These are phyloP conservation scores for Kalmusia sp. DNA, from an alignment of 2,329 filamentous ascomycete species.

Conservation along the genomic window DNA sequence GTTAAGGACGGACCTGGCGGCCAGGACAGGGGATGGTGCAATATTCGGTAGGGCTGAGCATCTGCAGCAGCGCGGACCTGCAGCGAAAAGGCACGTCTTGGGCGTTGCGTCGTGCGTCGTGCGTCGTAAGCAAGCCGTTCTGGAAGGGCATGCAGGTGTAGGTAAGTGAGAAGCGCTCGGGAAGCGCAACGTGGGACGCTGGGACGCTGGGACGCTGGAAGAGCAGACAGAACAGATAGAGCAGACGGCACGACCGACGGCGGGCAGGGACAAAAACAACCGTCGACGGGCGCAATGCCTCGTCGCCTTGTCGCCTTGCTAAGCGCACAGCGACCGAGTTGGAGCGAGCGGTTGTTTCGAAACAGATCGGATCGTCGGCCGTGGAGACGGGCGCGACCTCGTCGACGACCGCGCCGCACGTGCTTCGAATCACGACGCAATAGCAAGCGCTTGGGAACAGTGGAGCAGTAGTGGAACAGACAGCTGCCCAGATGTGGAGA, in stretches of 20 bases:
- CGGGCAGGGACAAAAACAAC: neutral
- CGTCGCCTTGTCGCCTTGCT: constrained; percentile 5
- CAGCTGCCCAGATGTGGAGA: neutral
- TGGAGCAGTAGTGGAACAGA: too few species aligned
- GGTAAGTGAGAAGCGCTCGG: neutral
- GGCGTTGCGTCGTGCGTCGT: too few species aligned
- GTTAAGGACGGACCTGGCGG: constrained; percentile 34
- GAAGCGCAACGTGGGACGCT: neutral
- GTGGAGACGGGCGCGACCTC: constrained; percentile 4
- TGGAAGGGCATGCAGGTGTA: constrained; percentile 10
- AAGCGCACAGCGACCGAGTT: neutral
- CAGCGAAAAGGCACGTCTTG: constrained; percentile 15
- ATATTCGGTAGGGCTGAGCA: constrained; percentile 41
- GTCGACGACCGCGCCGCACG: constrained; percentile 6
- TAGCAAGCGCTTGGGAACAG: constrained; percentile 2
- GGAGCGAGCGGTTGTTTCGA: constrained; percentile 9
- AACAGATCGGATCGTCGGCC: constrained; percentile 3
- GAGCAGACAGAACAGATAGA: neutral
- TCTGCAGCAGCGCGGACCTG: constrained; percentile 27
- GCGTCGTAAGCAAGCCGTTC: constrained; percentile 11
- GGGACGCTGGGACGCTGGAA: neutral
- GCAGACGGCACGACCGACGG: neutral
- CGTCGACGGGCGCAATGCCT: neutral
- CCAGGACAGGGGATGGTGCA: constrained; percentile 30
- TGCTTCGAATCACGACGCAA: constrained; percentile 7